These are phyloP conservation scores for Cynara cardunculus DNA, from an alignment of 129 eudicot genomes.

Conservation along the genomic window DNA sequence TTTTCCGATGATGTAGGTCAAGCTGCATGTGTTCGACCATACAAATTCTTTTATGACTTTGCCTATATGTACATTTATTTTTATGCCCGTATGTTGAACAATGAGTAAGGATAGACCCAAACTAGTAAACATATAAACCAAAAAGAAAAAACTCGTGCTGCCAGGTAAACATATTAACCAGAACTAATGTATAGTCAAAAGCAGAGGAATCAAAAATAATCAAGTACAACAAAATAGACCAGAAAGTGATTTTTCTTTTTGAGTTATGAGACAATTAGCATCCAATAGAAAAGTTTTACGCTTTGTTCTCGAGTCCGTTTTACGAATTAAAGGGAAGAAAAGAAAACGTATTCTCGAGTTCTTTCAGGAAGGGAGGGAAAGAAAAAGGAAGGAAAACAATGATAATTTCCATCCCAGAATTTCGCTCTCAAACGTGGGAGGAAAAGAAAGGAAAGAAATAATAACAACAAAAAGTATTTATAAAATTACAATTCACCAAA, in stretches of 20 bases:
- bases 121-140: neutral
- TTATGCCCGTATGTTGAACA: neutral
- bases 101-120: neutral
- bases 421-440: neutral
- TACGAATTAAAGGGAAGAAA: no score
- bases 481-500: neutral
- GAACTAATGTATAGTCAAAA: neutral
- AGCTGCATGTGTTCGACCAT: no score
- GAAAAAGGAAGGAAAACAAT: neutral
- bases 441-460: neutral
- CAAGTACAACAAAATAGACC: neutral
- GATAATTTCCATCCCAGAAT: neutral
- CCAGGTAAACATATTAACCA: no score
- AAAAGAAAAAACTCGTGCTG: neutral
- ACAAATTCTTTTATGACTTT: no score
- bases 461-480: neutral
- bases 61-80: no score
- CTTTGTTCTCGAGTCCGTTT: no score
- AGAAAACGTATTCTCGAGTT: neutral
- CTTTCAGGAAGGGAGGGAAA: neutral
- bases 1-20: no score
- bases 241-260: neutral
- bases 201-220: neutral
- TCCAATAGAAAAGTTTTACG: neutral
- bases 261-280: neutral